Base-by-base conservation (phyloP, 495 filamentous ascomycete species). In the Lasiosphaeria miniovina region DNA sequence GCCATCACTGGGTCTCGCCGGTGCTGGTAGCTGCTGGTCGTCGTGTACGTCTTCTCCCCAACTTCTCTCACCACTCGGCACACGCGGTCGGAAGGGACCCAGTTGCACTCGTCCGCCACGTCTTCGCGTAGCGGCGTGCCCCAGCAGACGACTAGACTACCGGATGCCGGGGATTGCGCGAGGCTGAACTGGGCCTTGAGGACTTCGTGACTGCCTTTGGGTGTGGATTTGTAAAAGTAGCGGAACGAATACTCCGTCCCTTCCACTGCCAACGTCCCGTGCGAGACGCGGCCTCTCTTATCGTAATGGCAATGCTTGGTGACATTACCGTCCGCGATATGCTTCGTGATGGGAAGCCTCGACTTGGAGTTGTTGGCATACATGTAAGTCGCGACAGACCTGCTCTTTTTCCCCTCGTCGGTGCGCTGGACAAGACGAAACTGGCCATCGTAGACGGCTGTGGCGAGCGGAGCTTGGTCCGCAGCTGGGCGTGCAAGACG, bases 1-100 rank as follows among this genome's bases (percentile, higher is more conserved):
- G 36, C 60, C 45, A 61, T 61, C 10, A 64, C 46, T 0, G 68
- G 68, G 34, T 71, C 68, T 4, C 68, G 58, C 4, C 67, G 64
- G 43, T 71, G 68, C 31, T 60, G 61, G 24, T 71, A 71, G 9
- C 62, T 59, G 53, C 54, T 50, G 36, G 53, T 61, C 6, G 66
- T 69, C 17, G 60, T 53, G 33, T 65, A 69, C 1, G 33, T 52
- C 8, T 57, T 56, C 4, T 38, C 54, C 1, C 12, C 58, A 3
- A 58, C 52, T 3, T n/a, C 54, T 15, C 50, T 65, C 2, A 58
- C 61, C 17, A 69, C 55, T 8, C 59, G 61, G 49, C 59, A 61
- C 10, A 69, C 63, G 3, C 62, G 58, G 15, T 71, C 57, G 0
- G 64, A 63, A 2, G 68, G 66, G 4, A 63, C 49, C 64, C 68